Evolutionary conservation across 129 eudicot genomes (phyloP), one percentile per base, ranked within the genome.

Genomic region (Artemisia argyi): DNA sequence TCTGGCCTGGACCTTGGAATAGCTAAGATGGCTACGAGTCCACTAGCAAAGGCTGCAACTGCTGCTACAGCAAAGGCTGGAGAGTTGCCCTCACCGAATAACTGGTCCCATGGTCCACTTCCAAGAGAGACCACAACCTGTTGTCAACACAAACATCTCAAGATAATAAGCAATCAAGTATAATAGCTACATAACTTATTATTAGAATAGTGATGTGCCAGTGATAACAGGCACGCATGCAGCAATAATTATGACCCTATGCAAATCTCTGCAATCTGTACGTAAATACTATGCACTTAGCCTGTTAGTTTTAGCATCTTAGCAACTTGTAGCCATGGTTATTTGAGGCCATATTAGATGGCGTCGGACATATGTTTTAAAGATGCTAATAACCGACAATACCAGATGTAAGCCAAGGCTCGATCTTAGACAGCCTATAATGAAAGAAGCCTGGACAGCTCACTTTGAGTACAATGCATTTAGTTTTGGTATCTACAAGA

Each of bases 61-160:
- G 88, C 97, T 66, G 94, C 99, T 46, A 91, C 77, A 39, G 84
- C 96, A 20, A 95, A 74, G 61, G 97, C 92, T 48, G 99, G 92
- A 49, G 97, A 83, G 79, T 95, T 95, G 20, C 97, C 97, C 42
- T 84, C 96, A 71, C 97, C 99, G 72, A 91, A 86, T 57, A 91
- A 83, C 75, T 76, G 80, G 81, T 95, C 99, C 99, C 89, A 95
- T 53, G 99, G 99, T 61, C 99, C 99, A 78, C 96, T 82, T 76
- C 95, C 99, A 77, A 91, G 78, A 49, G 99, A 95, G 49, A 95
- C 99, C 69, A 88, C 58, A 46, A 95, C 79, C 99, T 95, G 73
- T 83, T 59, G 42, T 66, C 52, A 60, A 42, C 60, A 60, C 64
- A 68, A 63, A 72, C 65, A 39, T 39, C 46, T 39, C 66, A 75